phyloP scores from a whole-genome alignment of 139 green algal species.

The Chlamydomonas asymmetrica region DNA sequence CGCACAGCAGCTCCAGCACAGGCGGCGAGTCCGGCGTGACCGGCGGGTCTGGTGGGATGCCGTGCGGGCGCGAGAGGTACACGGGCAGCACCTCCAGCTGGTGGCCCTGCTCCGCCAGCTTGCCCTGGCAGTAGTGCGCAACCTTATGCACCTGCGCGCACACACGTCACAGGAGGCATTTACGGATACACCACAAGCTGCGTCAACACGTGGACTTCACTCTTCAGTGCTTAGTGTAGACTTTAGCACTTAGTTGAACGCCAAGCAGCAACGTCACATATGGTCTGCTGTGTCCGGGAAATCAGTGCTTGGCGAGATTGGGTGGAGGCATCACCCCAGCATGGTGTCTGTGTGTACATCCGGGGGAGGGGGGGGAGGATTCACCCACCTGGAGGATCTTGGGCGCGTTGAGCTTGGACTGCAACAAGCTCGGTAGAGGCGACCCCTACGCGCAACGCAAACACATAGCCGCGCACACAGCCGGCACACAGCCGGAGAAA shows the following conservation, averaged over 20 bases:
- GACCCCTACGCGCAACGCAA: slow-evolving; percentile 37
- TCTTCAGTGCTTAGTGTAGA: not conserved
- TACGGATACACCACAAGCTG: not conserved
- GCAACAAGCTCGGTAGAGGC: slow-evolving; percentile 66
- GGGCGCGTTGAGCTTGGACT: slow-evolving; percentile 83
- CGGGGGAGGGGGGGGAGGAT: not conserved
- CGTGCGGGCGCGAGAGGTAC: slow-evolving; percentile 8
- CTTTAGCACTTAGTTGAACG: not conserved
- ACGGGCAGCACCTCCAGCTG: slow-evolving; percentile 21
- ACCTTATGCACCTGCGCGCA: slow-evolving; percentile 43
- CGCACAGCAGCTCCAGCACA: slow-evolving; percentile 61
- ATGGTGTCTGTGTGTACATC: not conserved
- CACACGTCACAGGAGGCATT: not conserved
- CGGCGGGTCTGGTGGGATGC: not conserved
- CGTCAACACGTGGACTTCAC: not conserved
- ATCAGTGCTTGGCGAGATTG: not conserved
- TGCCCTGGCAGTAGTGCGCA: slow-evolving; percentile 47
- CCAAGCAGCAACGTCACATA: not conserved
- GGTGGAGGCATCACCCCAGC: too few relatives aligned
- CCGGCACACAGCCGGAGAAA: not conserved
- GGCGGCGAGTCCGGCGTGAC: not conserved
- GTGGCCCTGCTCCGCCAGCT: slow-evolving; percentile 20
- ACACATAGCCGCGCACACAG: not conserved
- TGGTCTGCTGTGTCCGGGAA: not conserved
- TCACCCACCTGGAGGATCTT: slow-evolving; percentile 74